Conservation (phyloP, 495 filamentous ascomycete species). For the Podospora tetraspora region DNA sequence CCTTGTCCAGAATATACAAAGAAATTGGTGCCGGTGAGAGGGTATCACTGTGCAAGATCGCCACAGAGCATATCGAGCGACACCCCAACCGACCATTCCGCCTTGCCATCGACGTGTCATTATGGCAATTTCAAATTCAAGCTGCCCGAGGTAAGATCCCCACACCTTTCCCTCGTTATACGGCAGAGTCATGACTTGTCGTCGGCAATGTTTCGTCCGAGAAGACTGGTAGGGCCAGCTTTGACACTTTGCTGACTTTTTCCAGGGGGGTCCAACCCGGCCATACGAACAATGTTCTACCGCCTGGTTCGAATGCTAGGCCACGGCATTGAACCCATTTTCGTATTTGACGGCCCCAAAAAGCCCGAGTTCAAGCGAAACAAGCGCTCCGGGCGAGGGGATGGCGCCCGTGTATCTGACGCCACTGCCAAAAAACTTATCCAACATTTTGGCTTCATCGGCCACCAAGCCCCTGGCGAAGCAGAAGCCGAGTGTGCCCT, state of each 20-base stretch:
- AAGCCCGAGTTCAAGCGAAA: slow-evolving; percentile 91
- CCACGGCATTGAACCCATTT: slow-evolving; percentile 78
- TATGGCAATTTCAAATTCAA: slow-evolving; percentile 95
- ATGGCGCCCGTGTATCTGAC: slow-evolving; percentile 44
- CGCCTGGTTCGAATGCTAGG: slow-evolving; percentile 78
- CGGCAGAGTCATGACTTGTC: not conserved
- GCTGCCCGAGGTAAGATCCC: slow-evolving; percentile 57
- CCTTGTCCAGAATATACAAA: slow-evolving; percentile 64
- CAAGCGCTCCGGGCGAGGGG: slow-evolving; percentile 49
- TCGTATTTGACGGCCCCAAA: slow-evolving; percentile 90
- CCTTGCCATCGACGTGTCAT: slow-evolving; percentile 89
- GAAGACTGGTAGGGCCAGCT: not conserved
- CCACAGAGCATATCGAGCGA: slow-evolving; percentile 63
- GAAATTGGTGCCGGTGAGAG: slow-evolving; percentile 80
- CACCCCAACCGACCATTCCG: slow-evolving; percentile 66
- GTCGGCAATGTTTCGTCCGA: too few relatives aligned
- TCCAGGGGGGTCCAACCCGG: slow-evolving; percentile 78
- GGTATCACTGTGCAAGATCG: slow-evolving; percentile 76
- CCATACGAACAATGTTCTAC: slow-evolving; percentile 88
- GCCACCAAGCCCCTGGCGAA: slow-evolving; percentile 87
- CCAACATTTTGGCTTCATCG: slow-evolving; percentile 75
- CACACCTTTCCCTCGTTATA: not conserved
- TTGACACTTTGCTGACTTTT: not conserved
- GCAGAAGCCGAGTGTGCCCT: slow-evolving; percentile 95
- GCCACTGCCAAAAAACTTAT: slow-evolving; percentile 74